These are phyloP conservation scores for Cercospora zeina DNA, from an alignment of 2,329 filamentous ascomycete genomes.

Conservation along the genomic window DNA sequence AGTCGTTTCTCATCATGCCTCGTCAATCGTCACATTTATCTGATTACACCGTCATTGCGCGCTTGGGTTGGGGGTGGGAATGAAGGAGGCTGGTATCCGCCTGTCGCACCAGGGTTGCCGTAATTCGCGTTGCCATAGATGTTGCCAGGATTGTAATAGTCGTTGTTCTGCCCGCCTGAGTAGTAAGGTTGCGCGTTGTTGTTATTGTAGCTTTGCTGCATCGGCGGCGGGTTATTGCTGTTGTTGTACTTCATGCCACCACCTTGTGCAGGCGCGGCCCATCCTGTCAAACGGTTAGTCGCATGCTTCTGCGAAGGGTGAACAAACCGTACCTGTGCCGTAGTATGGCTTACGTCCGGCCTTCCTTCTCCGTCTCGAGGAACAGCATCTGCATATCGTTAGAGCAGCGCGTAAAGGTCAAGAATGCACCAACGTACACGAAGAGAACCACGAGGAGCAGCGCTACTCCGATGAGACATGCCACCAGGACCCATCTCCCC, in stretches of 20 bases:
- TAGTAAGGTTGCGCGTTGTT: slow-evolving; percentile 15
- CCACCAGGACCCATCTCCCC: slow-evolving; percentile 28
- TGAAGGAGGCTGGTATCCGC: slow-evolving; percentile 21
- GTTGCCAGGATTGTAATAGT: slow-evolving; percentile 13
- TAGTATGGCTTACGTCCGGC: slow-evolving; percentile 22
- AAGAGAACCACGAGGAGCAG: slow-evolving; percentile 23
- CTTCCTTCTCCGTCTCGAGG: slow-evolving; percentile 22
- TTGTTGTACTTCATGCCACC: slow-evolving; percentile 19
- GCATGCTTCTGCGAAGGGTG: not conserved
- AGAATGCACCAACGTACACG: slow-evolving; percentile 19
- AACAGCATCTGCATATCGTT: slow-evolving; percentile 18
- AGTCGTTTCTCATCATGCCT: not conserved
- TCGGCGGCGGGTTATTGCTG: slow-evolving; percentile 15
- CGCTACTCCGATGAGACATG: slow-evolving; percentile 18
- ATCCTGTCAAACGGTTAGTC: slow-evolving; percentile 14
- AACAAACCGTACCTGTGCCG: slow-evolving; percentile 17
- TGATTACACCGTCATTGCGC: slow-evolving; percentile 14
- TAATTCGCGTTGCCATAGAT: slow-evolving; percentile 6
- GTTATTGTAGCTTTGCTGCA: slow-evolving; percentile 20
- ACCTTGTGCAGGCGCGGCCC: slow-evolving; percentile 13
- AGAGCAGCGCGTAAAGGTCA: slow-evolving; percentile 3
- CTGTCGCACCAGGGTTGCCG: slow-evolving; percentile 12
- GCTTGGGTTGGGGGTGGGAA: slow-evolving; percentile 21
- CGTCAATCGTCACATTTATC: not conserved
- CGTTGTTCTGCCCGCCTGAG: slow-evolving; percentile 7